These are phyloP conservation scores for Hypoxylon crocopeplum DNA, from an alignment of 495 filamentous ascomycete genomes.

Conservation along the genomic window DNA sequence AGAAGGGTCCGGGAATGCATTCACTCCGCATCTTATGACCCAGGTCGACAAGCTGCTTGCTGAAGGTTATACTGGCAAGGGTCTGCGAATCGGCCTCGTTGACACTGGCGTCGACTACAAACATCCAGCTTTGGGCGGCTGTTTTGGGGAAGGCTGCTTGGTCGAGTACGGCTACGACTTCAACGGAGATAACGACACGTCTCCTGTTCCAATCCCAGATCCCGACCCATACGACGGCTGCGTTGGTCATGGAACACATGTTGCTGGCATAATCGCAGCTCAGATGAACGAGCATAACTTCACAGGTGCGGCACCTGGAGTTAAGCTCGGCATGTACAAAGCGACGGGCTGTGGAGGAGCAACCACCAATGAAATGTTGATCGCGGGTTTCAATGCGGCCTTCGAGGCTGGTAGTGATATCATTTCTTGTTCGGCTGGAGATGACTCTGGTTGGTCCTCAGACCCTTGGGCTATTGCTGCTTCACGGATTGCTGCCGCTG, in stretches of 20 bases:
- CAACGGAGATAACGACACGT: background rate
- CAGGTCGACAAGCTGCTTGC: constrained; percentile 27
- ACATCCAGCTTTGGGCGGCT: constrained; percentile 57
- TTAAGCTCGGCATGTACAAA: constrained; percentile 49
- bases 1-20: background rate
- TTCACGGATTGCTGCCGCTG: constrained; percentile 40
- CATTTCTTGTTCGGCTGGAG: constrained; percentile 50
- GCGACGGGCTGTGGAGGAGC: constrained; percentile 38
- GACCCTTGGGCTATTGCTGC: constrained; percentile 40
- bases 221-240: constrained; percentile 34
- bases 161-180: constrained; percentile 17
- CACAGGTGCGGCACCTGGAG: constrained; percentile 53
- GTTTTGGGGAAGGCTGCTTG: constrained; percentile 42
- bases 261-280: constrained; percentile 48
- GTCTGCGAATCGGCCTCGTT: constrained; percentile 35
- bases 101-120: constrained; percentile 57
- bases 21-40: constrained; percentile 12
- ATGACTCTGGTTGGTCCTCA: constrained; percentile 42
- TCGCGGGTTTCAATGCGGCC: constrained; percentile 43
- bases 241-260: constrained; percentile 53
- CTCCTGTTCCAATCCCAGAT: background rate
- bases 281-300: constrained; percentile 42
- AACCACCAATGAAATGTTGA: constrained; percentile 41
- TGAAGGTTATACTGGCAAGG: constrained; percentile 23
- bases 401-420: constrained; percentile 48